Conservation (phyloP, 352 stramenopile species). For the Phytophthora sojae region DNA sequence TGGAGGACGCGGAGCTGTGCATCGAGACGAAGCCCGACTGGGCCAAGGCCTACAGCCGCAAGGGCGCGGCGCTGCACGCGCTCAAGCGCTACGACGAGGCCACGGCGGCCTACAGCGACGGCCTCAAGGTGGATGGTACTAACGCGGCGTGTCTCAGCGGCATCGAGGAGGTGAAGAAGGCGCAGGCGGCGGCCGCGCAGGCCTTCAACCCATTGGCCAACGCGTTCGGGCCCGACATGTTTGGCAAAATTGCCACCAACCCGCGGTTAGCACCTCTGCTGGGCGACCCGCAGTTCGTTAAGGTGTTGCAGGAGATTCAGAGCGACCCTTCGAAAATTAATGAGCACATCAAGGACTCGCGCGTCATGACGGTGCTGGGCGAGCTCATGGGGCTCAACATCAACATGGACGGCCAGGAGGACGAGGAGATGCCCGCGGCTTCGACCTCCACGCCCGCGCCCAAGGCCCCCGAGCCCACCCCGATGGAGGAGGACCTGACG, state of each 20-base stretch:
- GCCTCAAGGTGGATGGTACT: constrained; percentile 90
- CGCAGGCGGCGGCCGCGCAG: constrained; percentile 53
- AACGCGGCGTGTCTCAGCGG: constrained; percentile 94
- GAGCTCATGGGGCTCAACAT: constrained; percentile 87
- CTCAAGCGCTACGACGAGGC: constrained; percentile 90
- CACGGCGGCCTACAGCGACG: constrained; percentile 83
- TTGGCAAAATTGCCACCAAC: constrained; percentile 92
- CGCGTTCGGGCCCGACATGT: constrained; percentile 96
- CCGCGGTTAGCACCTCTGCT: constrained; percentile 90
- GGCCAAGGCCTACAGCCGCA: constrained; percentile 98
- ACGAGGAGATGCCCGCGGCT: constrained; percentile 58
- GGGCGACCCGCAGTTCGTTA: constrained; percentile 93
- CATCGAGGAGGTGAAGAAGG: constrained; percentile 94
- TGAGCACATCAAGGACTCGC: constrained; percentile 80
- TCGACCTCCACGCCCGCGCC: constrained; percentile 30
- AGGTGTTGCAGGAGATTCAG: constrained; percentile 80
- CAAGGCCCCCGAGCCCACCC: constrained; percentile 52
- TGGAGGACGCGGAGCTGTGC: constrained; percentile 97
- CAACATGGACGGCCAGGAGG: constrained; percentile 60
- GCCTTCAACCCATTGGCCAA: constrained; percentile 89
- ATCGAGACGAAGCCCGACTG: constrained; percentile 96
- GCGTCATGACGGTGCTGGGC: constrained; percentile 88
- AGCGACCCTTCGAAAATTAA: constrained; percentile 81
- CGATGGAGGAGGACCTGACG: constrained; percentile 86
- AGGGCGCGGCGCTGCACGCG: constrained; percentile 97